These are phyloP conservation scores for Chytridium lagenaria DNA, from an alignment of 371 early-diverging fungal species.

Conservation along the genomic window DNA sequence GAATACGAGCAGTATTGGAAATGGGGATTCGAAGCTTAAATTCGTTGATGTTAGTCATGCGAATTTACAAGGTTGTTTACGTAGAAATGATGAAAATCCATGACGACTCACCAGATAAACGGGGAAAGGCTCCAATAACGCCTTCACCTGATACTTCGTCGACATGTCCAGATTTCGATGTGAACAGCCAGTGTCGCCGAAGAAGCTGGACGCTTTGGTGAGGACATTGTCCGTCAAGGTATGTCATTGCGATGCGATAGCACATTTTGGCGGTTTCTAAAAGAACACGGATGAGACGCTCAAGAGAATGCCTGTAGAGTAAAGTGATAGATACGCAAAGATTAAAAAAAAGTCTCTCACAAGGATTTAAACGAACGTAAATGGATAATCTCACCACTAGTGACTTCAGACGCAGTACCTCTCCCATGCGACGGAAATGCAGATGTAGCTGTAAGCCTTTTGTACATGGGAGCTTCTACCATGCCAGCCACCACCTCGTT, in stretches of 20 bases:
- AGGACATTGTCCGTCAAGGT: constrained; percentile 19
- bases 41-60: too few relatives aligned
- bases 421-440: constrained; percentile 19
- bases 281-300: constrained; percentile 18
- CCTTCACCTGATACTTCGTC: constrained; percentile 25
- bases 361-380: too few relatives aligned
- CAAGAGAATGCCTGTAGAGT: constrained; percentile 20
- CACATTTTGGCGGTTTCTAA: constrained; percentile 27
- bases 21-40: constrained; percentile 12
- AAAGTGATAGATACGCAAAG: background rate
- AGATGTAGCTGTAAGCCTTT: constrained; percentile 2
- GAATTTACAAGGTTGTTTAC: too few relatives aligned
- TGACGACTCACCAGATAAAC: constrained; percentile 17
- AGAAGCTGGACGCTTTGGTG: constrained; percentile 23
- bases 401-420: constrained; percentile 26
- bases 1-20: constrained; percentile 34
- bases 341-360: too few relatives aligned
- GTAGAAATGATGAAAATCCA: too few relatives aligned
- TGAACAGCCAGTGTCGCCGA: constrained; percentile 23
- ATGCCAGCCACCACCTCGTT: background rate
- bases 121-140: constrained; percentile 28
- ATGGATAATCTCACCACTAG: constrained; percentile 15
- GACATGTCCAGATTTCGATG: constrained; percentile 1
- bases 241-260: constrained; percentile 24
- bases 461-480: background rate